Evolutionary conservation across 345 rosid species (phyloP).

Genomic region (Gossypium raimondii): DNA sequence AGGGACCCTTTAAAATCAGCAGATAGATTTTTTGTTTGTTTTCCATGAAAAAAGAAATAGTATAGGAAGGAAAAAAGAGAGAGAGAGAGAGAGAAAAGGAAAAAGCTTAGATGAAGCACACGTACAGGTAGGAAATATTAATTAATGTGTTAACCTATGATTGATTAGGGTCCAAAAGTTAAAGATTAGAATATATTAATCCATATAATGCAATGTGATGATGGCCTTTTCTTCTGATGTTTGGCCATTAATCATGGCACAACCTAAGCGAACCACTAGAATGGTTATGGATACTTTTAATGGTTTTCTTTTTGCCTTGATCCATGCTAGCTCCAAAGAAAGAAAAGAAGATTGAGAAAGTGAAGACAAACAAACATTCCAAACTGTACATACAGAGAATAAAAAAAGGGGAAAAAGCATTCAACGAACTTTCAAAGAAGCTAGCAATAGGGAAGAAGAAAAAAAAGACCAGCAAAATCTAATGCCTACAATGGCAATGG

Average conservation of each 20-base stretch:
- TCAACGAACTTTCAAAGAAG: conserved; percentile 15
- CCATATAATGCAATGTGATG: not conserved
- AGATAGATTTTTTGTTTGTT: not conserved
- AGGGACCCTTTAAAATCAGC: not conserved
- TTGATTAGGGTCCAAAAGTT: not conserved
- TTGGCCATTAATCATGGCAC: conserved; percentile 13
- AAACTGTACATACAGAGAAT: conserved; percentile 24
- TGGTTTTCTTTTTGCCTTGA: not conserved
- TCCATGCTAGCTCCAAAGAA: conserved; percentile 16
- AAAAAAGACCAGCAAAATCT: not conserved
- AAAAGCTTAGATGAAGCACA: not conserved
- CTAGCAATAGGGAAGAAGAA: not conserved
- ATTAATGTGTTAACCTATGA: conserved; percentile 8
- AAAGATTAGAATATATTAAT: not conserved
- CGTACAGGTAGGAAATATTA: conserved; percentile 4
- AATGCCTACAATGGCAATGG: conserved; percentile 10
- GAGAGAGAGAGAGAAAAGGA: not conserved
- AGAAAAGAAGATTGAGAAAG: conserved; percentile 8
- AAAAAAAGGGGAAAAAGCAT: not conserved
- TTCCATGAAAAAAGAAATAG: not conserved
- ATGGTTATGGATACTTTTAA: not conserved
- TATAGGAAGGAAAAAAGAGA: not conserved
- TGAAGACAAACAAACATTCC: conserved; percentile 29
- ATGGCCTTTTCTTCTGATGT: not conserved
- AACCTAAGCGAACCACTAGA: conserved; percentile 15